Evolutionary conservation across 495 filamentous ascomycete species (phyloP), one percentile per base, ranked within the genome.

Genomic region (Trichoderma gamsii): DNA sequence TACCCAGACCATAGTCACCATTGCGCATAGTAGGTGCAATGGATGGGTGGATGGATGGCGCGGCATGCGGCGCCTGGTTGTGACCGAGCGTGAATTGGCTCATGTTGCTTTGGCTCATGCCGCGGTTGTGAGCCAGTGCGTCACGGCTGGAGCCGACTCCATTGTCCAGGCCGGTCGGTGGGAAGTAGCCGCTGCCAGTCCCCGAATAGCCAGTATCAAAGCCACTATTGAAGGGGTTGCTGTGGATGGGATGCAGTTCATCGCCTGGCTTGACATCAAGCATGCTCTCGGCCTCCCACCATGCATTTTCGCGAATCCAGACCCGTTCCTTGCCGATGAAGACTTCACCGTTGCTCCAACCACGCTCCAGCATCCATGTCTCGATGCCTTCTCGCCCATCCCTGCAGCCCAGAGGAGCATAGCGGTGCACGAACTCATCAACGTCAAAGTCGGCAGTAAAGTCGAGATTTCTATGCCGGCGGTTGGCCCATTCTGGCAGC

Each of bases 221-320:
- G 29, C 74, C 77, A 6, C 75, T 75, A 1, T 74, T 72, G 66
- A 84, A 85, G 66, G 86, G 78, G 74, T 83, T 82, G 65, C 76
- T 80, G 71, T 82, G 81, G 71, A 76, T 72, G 49, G 75, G 76
- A 41, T 79, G 67, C 51, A 73, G 69, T 41, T 83, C 77, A 44
- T 76, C 74, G 61, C 79, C 79, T 0, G 90, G 88, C 76, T 96
- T 96, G 68, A 97, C 78, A 74, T 99, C 95, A 35, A 98, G 87
- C 91, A 97, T 97, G 69, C 87, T 90, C 77, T 99, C 95, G 13
- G 93, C 93, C 77, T 98, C 96, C 93, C 95, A 97, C 95, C 95
- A 99, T 12, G 92, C 88, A 64, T 81, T 86, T 75, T 99, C 95
- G 52, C 95, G 84, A 83, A 97, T 93, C 95, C 95, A 99, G 46